A percentile compares a stretch with the other conserved stretches of the same genome.
phyloP scores from a whole-genome alignment of 2,329 filamentous ascomycete species.

The Calcarisporium arbuscula region DNA sequence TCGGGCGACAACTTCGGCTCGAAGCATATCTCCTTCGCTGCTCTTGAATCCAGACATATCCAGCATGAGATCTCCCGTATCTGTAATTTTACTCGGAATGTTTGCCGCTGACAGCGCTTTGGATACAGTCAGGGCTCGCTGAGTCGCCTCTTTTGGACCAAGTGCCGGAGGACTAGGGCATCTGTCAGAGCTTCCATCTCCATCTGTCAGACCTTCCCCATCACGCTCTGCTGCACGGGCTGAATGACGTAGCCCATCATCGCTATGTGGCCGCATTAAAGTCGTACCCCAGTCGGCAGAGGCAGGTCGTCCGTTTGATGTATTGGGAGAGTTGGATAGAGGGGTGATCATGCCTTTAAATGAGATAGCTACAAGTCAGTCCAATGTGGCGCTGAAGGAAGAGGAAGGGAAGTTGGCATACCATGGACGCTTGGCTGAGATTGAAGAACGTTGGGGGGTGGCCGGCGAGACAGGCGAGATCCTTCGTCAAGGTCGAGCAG shows the following conservation, averaged over 20 bases:
- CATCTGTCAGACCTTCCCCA: slow-evolving; percentile 29
- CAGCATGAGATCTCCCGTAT: slow-evolving; percentile 89
- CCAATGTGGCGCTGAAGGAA: too few relatives aligned
- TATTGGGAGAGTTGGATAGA: slow-evolving; percentile 45
- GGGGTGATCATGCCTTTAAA: slow-evolving; percentile 44
- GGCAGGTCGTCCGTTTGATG: slow-evolving; percentile 36
- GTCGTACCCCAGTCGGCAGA: slow-evolving; percentile 46
- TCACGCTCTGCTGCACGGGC: slow-evolving; percentile 32
- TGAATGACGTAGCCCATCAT: slow-evolving; percentile 45
- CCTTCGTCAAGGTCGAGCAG: slow-evolving; percentile 57
- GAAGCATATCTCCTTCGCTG: slow-evolving; percentile 84
- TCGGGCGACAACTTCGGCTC: slow-evolving; percentile 86
- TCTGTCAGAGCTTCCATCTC: slow-evolving; percentile 43
- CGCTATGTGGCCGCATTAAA: slow-evolving; percentile 43
- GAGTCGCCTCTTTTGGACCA: slow-evolving; percentile 67
- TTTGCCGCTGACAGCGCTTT: slow-evolving; percentile 84
- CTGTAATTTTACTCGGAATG: slow-evolving; percentile 88
- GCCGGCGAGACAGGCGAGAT: slow-evolving; percentile 30
- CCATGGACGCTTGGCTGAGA: slow-evolving; percentile 21
- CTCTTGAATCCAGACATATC: slow-evolving; percentile 98
- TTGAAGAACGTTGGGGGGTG: slow-evolving; percentile 37
- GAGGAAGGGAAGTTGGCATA: slow-evolving; percentile 14
- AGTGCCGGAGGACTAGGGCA: slow-evolving; percentile 74
- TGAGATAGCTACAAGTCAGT: slow-evolving; percentile 7
- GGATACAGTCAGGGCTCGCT: slow-evolving; percentile 77